A percentile compares a stretch with the other conserved stretches of the same genome.
Conservation (phyloP, 495 filamentous ascomycete species). For the Penicillium steckii region DNA sequence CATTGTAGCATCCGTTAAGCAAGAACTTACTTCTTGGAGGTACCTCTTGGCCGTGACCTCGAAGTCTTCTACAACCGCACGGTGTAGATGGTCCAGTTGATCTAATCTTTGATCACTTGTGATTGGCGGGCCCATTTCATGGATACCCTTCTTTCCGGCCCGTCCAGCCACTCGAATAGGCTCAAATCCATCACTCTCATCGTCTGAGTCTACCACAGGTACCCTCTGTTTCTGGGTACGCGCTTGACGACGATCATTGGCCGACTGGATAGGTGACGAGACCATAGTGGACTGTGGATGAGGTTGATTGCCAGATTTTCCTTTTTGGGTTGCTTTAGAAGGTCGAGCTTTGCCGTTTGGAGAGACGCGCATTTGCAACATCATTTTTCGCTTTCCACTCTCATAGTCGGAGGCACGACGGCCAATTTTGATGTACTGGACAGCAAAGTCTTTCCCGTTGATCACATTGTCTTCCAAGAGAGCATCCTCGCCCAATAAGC, state of each 20-base stretch:
- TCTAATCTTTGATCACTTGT: slow-evolving; percentile 63
- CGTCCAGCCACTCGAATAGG: slow-evolving; percentile 46
- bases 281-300: slow-evolving; percentile 75
- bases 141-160: slow-evolving; percentile 33
- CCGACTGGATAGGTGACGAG: slow-evolving; percentile 73
- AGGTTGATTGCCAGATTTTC: slow-evolving; percentile 13
- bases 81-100: slow-evolving; percentile 58
- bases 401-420: slow-evolving; percentile 51
- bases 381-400: slow-evolving; percentile 49
- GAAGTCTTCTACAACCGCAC: slow-evolving; percentile 65
- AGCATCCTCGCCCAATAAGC: slow-evolving; percentile 60
- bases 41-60: slow-evolving; percentile 59
- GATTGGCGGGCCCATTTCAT: slow-evolving; percentile 65
- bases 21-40: slow-evolving; percentile 53
- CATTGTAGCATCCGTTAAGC: neutral
- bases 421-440: slow-evolving; percentile 60
- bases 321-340: slow-evolving; percentile 17
- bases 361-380: slow-evolving; percentile 59
- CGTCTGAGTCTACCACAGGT: slow-evolving; percentile 45
- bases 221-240: slow-evolving; percentile 22
- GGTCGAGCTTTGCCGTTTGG: slow-evolving; percentile 41
- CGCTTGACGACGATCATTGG: slow-evolving; percentile 43
- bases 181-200: slow-evolving; percentile 64
- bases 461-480: slow-evolving; percentile 57
- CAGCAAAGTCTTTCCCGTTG: slow-evolving; percentile 58